Evolutionary conservation across 2,329 filamentous ascomycete species (phyloP), one percentile per base, ranked within the genome.

Genomic region (Colletotrichum australisinense): DNA sequence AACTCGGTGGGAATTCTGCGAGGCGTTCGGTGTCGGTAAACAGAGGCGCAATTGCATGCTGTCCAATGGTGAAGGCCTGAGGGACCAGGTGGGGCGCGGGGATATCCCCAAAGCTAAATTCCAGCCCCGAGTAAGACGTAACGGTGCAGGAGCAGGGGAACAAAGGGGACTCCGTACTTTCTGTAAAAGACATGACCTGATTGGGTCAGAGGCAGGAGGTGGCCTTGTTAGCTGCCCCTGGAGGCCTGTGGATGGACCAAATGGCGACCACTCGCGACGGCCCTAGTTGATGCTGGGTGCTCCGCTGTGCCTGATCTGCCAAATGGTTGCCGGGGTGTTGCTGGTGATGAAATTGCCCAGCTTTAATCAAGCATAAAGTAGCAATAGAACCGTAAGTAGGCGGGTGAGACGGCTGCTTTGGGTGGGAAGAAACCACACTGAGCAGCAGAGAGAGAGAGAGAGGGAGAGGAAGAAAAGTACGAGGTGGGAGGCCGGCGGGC

Each of bases 281-380:
- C 55, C 58, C 60, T 26, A 52, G 60, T 49, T 52, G 65, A 42
- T 57, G n/a, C 60, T 49, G 42, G 5, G 42, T 9, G 59, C 69
- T 55, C 60, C 42, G 9, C 55, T 30, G 67, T 73, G 60, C 67
- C 67, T 73, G 71, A 73, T 73, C 71, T 70, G 60, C 71, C 62
- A 58, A 30, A 59, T 19, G 22, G 70, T 57, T 65, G 67, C 56
- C 7, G 49, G 71, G 71, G 70, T 73, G 22, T 26, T 66, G 70
- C 70, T 66, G 62, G 70, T 46, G 58, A 24, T 42, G 71, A 73
- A 57, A 73, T 73, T 70, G 42, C 58, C 52, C 32, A 30, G 38
- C 42, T 49, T 68, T 42, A 69, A 60, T 68, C 69, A 72, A 69
- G 63, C 63, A 71, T 67, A 49, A 70, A 38, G 67, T 26, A 55